A percentile compares a stretch with the other conserved stretches of the same genome.
These are phyloP conservation scores for Dendrobium catenatum DNA, from an alignment of 106 monocot species.

Conservation along the genomic window DNA sequence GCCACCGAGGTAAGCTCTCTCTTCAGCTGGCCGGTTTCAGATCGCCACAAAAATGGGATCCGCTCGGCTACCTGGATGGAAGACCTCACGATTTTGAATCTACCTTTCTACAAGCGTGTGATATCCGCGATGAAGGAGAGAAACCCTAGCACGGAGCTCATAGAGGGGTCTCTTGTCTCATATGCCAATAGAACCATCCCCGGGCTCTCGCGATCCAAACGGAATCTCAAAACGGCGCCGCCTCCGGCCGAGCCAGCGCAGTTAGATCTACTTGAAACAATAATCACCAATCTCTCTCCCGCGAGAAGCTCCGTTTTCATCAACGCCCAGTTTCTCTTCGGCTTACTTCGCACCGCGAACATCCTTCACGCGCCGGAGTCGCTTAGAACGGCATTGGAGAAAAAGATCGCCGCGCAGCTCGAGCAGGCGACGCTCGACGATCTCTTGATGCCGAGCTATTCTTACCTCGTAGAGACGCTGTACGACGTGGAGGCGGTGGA, in stretches of 20 bases:
- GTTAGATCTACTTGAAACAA: conserved; percentile 62
- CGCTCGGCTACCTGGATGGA: conserved; percentile 57
- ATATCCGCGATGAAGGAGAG: conserved; percentile 53
- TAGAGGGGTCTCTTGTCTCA: conserved; percentile 64
- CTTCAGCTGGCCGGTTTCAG: conserved; percentile 79
- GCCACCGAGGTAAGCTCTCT: conserved; percentile 23
- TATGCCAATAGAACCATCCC: conserved; percentile 76
- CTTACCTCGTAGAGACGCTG: conserved; percentile 70
- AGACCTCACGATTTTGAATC: conserved; percentile 49
- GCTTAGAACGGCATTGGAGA: conserved; percentile 42
- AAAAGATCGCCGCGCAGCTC: conserved; percentile 70
- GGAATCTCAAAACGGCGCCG: conserved; percentile 26
- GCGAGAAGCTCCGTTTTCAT: conserved; percentile 26
- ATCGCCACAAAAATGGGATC: conserved; percentile 31
- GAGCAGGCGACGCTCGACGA: conserved; percentile 79
- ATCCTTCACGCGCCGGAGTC: conserved; percentile 58
- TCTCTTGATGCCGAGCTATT: conserved; percentile 84
- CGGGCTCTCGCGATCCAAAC: conserved; percentile 64
- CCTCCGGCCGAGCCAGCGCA: conserved; percentile 46
- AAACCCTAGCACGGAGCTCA: conserved; percentile 36
- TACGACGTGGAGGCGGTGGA: conserved; percentile 96
- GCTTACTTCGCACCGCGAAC: conserved; percentile 57
- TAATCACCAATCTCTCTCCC: conserved; percentile 52
- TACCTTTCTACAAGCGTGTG: conserved; percentile 73
- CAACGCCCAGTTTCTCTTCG: conserved; percentile 56